Percentiles rank a stretch among this genome's conserved stretches.
phyloP scores from a whole-genome alignment of 495 filamentous ascomycete species.

The Chaetomium cochliodes region DNA sequence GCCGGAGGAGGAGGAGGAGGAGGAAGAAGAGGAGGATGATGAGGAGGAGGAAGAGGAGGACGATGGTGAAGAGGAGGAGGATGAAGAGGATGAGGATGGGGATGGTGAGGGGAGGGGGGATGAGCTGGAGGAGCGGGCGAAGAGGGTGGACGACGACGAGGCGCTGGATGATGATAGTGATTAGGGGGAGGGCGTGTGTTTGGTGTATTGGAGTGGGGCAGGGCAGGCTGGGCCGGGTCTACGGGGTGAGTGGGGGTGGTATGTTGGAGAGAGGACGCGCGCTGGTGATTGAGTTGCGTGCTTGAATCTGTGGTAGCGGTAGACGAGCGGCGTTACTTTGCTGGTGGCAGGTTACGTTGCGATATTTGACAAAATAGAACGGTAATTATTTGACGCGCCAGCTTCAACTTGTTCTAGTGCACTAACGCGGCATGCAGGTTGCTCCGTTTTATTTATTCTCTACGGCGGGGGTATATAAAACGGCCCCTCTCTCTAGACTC shows the following conservation, averaged over 20 bases:
- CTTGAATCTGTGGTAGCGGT: too few relatives aligned
- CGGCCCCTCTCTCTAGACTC: neutral
- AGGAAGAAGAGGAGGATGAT: conserved; percentile 46
- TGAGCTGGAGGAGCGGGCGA: conserved; percentile 42
- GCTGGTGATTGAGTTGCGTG: neutral
- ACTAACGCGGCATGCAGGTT: neutral
- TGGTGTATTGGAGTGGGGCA: neutral
- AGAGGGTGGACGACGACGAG: conserved; percentile 58
- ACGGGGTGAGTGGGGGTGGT: neutral
- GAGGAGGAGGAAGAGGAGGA: conserved; percentile 48
- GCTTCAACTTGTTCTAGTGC: neutral
- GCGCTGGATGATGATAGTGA: conserved; percentile 63
- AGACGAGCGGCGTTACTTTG: neutral
- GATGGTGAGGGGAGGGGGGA: conserved; percentile 49
- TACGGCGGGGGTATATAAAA: neutral
- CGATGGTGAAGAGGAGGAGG: conserved; percentile 51
- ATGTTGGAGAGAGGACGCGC: neutral
- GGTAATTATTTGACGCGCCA: neutral
- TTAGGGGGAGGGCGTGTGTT: conserved; percentile 22
- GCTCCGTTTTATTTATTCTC: neutral
- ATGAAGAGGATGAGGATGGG: conserved; percentile 59
- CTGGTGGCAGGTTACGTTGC: conserved; percentile 3
- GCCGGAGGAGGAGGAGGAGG: conserved; percentile 55
- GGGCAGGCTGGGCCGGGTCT: neutral
- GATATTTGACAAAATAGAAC: neutral